Conservation (phyloP, 2,329 filamentous ascomycete species). For the Talaromyces sp. region DNA sequence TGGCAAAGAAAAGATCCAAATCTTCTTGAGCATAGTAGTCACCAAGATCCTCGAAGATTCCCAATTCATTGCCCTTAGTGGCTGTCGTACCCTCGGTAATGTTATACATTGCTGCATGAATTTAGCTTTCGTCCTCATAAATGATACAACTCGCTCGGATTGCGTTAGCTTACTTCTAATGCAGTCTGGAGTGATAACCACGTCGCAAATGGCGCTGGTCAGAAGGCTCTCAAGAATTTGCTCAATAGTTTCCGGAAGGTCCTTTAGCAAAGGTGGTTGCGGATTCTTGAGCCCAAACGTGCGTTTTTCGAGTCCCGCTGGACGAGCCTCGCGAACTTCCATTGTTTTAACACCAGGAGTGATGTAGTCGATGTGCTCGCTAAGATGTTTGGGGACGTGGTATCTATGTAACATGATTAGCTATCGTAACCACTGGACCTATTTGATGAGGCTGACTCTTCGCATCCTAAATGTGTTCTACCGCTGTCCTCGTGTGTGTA, state of each 20-base stretch:
- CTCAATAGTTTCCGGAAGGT: conserved; percentile 25
- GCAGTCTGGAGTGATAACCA: conserved; percentile 41
- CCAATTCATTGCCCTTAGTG: conserved; percentile 41
- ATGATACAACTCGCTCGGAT: not conserved
- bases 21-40: conserved; percentile 48
- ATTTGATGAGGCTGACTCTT: conserved; percentile 30
- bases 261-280: conserved; percentile 26
- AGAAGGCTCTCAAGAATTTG: conserved; percentile 20
- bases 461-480: conserved; percentile 37
- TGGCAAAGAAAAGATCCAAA: conserved; percentile 42
- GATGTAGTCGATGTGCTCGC: conserved; percentile 32
- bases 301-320: conserved; percentile 25
- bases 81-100: conserved; percentile 38
- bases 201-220: conserved; percentile 25
- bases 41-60: conserved; percentile 46
- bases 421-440: not conserved
- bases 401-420: conserved; percentile 24
- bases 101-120: conserved; percentile 39
- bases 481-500: conserved; percentile 35
- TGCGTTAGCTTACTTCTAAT: conserved; percentile 29
- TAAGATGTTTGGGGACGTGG: conserved; percentile 29
- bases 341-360: conserved; percentile 35
- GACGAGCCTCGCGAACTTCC: conserved; percentile 25
- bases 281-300: conserved; percentile 20
- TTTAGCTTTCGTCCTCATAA: not conserved